Base-by-base conservation (phyloP, 345 rosid species). In the Gynandropsis gynandra region DNA sequence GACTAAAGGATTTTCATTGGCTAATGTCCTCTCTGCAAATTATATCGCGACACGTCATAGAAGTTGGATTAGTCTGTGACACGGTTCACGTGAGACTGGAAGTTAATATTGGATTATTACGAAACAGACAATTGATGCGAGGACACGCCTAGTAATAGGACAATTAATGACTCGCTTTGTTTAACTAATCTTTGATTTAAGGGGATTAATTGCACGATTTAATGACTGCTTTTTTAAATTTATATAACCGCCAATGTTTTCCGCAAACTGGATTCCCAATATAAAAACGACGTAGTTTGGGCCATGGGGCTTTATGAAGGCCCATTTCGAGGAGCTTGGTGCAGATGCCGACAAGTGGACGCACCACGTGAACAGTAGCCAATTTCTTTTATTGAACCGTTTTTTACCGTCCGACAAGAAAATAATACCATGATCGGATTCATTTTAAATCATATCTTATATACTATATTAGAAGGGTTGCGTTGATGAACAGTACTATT, bases 91-190 rank as follows among this genome's bases (percentile, higher is more conserved):
- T 52, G 60, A 50, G 45, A 53, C 42, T 40, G 24, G 15, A 58
- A 33, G 56, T 52, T 60, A n/a, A n/a, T n/a, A n/a, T 47, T n/a
- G 40, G 56, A 38, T 36, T n/a, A n/a, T n/a, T n/a, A n/a, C n/a
- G 46, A 17, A 21, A 1, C 0, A 0, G n/a, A 13, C 61, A 29
- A 52, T 46, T 41, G 0, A 1, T 0, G 2, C 24, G 13, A 10
- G 1, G 70, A 66, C 65, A 66, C 2, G 2, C 58, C n/a, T n/a
- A n/a, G 64, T 46, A 38, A 1, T 19, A 58, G 13, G n/a, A n/a
- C n/a, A 3, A 35, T 53, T 64, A 50, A 42, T 42, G 42, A 63
- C 34, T 41, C 14, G 38, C 12, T 21, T 46, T 52, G 65, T 38
- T 44, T 45, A 42, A 37, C 10, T 1, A 39, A 5, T 11, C 19